Conservation (phyloP, 257 asterid species). For the Vinca minor region DNA sequence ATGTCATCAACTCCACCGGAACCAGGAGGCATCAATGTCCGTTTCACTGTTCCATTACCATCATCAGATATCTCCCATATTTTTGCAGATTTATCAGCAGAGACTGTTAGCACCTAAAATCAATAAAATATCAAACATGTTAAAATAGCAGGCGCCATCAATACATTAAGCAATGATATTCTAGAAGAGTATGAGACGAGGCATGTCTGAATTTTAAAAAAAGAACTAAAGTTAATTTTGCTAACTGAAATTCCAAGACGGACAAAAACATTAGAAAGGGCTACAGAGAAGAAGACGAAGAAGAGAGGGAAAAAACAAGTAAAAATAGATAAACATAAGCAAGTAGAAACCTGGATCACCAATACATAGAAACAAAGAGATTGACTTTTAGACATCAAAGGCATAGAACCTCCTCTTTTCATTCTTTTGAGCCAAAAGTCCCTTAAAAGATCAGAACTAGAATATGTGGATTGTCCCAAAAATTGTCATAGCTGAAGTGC, state of each 20-base stretch:
- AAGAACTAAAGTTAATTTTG: neutral
- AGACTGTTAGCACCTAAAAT: conserved; percentile 78
- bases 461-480: neutral
- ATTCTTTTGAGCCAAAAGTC: neutral
- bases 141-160: neutral
- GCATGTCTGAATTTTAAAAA: neutral
- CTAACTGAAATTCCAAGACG: neutral
- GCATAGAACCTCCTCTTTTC: too few relatives aligned
- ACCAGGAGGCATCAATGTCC: conserved; percentile 63
- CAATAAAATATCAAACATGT: neutral
- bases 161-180: neutral
- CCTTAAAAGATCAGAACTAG: neutral
- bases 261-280: too few relatives aligned
- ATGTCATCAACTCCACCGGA: conserved; percentile 97
- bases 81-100: conserved; percentile 95
- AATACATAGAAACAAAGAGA: too few relatives aligned
- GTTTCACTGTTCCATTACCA: conserved; percentile 63
- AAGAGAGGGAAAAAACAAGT: too few relatives aligned
- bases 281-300: too few relatives aligned
- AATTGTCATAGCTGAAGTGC: neutral
- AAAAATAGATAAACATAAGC: too few relatives aligned
- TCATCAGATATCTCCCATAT: conserved; percentile 85
- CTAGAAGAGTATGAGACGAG: neutral
- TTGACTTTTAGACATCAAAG: too few relatives aligned
- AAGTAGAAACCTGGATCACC: neutral